Percentiles rank a stretch among this genome's conserved stretches.
phyloP scores from a whole-genome alignment of 2,329 filamentous ascomycete genomes.

The Fusarium keratoplasticum region DNA sequence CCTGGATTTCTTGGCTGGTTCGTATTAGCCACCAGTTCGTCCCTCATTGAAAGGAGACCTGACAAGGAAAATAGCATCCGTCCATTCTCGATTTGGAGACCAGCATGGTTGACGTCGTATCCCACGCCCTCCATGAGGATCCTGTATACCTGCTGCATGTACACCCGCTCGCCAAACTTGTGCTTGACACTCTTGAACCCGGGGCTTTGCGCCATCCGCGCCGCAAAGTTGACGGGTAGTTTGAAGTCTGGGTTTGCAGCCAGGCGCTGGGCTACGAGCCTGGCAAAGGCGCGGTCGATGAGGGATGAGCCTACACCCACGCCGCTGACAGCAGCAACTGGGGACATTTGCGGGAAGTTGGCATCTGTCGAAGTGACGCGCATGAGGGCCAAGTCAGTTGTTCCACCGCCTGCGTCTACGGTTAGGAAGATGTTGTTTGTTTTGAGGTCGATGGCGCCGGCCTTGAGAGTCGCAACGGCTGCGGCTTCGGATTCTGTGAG shows the following conservation, averaged over 20 bases:
- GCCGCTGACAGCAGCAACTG: conserved; percentile 55
- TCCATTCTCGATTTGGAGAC: conserved; percentile 53
- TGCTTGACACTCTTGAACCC: conserved; percentile 54
- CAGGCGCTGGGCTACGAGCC: conserved; percentile 53
- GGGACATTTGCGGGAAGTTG: conserved; percentile 46
- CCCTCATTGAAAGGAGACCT: conserved; percentile 16
- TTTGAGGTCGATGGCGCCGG: conserved; percentile 52
- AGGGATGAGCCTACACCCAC: conserved; percentile 59
- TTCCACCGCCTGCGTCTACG: conserved; percentile 60
- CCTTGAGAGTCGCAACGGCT: conserved; percentile 59
- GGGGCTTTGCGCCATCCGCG: conserved; percentile 52
- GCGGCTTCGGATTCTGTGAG: conserved; percentile 62
- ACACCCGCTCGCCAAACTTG: conserved; percentile 59
- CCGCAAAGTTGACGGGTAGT: conserved; percentile 52
- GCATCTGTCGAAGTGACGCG: conserved; percentile 49
- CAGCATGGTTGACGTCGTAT: conserved; percentile 53
- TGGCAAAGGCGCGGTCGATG: conserved; percentile 58
- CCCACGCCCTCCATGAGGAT: conserved; percentile 58
- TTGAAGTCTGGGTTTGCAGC: conserved; percentile 50
- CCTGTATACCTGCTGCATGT: conserved; percentile 54
- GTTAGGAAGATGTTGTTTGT: conserved; percentile 56
- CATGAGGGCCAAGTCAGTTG: conserved; percentile 59
- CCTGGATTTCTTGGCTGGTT: conserved; percentile 55
- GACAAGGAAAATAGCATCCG: conserved; percentile 55
- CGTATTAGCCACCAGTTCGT: background rate